Evolutionary conservation across 2,329 filamentous ascomycete species (phyloP), one percentile per base, ranked within the genome.

Genomic region (Alternaria alternata): DNA sequence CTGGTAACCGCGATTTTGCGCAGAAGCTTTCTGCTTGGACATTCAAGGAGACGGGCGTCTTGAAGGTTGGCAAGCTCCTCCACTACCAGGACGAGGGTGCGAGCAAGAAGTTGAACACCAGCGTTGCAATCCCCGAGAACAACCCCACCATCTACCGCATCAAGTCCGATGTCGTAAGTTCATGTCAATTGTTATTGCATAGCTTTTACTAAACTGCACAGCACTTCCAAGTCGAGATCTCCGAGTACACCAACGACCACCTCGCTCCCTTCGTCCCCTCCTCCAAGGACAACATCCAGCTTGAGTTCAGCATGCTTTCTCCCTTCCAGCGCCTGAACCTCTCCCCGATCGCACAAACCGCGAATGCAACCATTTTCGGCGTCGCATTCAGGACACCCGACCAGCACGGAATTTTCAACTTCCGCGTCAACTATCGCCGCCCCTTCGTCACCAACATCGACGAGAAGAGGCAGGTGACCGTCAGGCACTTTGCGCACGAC

Each of bases 331-430:
- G 95, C 42, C 86, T 98, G 34, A 84, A 88, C 61, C 88, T 99
- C 32, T 72, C 82, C 8, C 86, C 87, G 0, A 70, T 81, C 47
- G 79, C 81, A 32, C 84, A 83, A 26, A 90, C 88, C 1, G 79
- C 84, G 55, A 89, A 92, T 71, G 88, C 89, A 65, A 89, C 91
- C 51, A 85, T 91, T 63, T 99, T 90, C 83, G 85, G 86, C 64
- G 85, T 87, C 46, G 85, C 87, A 24, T 97, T 99, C 81, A 91
- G 85, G 65, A 86, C 94, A 4, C 95, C 95, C 5, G 95, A 99
- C 78, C 95, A 99, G 81, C 95, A 99, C 82, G 95, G 95, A 76
- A 97, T 99, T 81, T 99, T 98, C 86, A 96, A 96, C 83, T 98
- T 99, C 86, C 88, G 90, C 76, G 86, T 98, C 80, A 96, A 97